phyloP scores from a whole-genome alignment of 208 protist species.

The Leishmania gerbilli region DNA sequence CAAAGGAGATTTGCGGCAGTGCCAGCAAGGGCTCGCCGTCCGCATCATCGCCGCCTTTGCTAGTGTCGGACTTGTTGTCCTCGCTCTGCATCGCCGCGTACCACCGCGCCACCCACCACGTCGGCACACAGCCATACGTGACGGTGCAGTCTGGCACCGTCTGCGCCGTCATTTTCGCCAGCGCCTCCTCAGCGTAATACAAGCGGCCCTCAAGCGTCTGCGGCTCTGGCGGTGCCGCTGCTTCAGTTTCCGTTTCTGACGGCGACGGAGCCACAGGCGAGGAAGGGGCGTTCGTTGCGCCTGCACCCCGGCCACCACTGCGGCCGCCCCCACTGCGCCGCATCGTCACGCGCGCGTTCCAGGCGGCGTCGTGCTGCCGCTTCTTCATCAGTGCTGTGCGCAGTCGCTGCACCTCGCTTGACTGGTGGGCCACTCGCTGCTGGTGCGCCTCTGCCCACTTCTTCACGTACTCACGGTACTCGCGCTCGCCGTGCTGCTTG shows the following conservation, averaged over 20 bases:
- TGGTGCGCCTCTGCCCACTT: constrained; percentile 48
- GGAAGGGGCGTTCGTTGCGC: neutral
- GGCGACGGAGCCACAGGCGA: neutral
- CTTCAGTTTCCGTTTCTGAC: neutral
- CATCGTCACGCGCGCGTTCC: constrained; percentile 32
- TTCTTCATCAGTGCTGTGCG: constrained; percentile 34
- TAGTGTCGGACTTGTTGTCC: neutral
- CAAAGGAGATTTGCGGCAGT: constrained; percentile 39
- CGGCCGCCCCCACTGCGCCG: constrained; percentile 24
- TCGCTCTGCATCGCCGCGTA: constrained; percentile 50
- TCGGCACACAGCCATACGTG: constrained; percentile 72
- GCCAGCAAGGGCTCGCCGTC: neutral
- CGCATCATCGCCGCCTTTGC: neutral
- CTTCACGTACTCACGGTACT: constrained; percentile 46
- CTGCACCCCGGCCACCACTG: neutral
- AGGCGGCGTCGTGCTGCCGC: constrained; percentile 36
- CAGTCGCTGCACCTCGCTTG: constrained; percentile 34
- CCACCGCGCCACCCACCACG: constrained; percentile 80
- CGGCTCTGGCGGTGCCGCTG: constrained; percentile 17
- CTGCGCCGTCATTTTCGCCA: constrained; percentile 27
- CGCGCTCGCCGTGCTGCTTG: constrained; percentile 39
- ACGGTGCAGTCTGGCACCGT: constrained; percentile 22
- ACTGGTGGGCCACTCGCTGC: constrained; percentile 31
- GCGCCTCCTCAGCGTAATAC: constrained; percentile 33
- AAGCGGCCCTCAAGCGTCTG: constrained; percentile 33